Base-by-base conservation (phyloP, 208 protist species). In the Leishmania gerbilli region DNA sequence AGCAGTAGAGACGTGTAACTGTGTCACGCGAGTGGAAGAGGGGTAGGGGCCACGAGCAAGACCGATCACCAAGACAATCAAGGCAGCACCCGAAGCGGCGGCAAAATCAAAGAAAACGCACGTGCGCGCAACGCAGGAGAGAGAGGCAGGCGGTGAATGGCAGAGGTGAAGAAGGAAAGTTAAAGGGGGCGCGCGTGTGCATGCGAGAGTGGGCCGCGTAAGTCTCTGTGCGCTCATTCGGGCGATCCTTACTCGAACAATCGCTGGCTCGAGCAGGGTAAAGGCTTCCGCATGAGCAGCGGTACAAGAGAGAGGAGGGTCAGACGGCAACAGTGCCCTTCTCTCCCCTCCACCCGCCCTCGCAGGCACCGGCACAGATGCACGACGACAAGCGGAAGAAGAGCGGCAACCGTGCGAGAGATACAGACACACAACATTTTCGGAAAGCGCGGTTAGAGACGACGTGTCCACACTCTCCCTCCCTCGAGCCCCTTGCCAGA, bases 1-100 rank as follows among this genome's bases (percentile, higher is more conserved):
- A 71, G 65, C 65, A 9, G 65, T 71, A 71, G 65, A 71, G 65
- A 47, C 65, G 31, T 15, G 65, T 40, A 68, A 13, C 40, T 71
- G 64, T 45, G 65, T 47, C 42, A 71, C 40, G 37, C 7, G 40
- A 71, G 34, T 71, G 65, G 5, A 71, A 42, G 37, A 47, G 37
- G 40, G 31, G 34, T 37, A 31, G 19, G 4, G 4, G 34, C 3
- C 64, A 69, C 6, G 40, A n/a, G 65, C 65, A 71, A 49, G 8
- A 13, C 21, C 21, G 40, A 71, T n/a, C 19, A n/a, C 40, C 65
- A 47, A 71, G 34, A 47, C 19, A 42, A n/a, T 47, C 7, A 49
- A 71, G 7, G 65, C 4, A 5, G 34, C 37, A 49, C 19, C 65
- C 37, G 5, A 47, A 71, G 65, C 65, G 21, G 65, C 4, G 40